Conservation (phyloP, 129 eudicot genomes). For the Glebionis coronaria region DNA sequence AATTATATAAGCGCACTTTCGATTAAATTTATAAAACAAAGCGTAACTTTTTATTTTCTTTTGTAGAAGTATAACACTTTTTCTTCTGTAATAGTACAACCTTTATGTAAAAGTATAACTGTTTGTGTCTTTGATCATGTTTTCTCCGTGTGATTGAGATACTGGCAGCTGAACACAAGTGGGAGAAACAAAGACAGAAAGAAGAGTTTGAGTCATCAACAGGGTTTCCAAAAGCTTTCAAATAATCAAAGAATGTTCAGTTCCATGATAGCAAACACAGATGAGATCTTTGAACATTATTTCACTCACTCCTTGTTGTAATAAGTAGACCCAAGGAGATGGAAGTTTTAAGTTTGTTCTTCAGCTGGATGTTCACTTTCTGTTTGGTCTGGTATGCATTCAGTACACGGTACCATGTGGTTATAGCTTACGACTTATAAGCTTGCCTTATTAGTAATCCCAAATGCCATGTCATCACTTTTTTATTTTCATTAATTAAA, state of each 20-base stretch:
- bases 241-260: conserved; percentile 82
- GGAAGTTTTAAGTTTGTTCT: conserved; percentile 5
- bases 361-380: conserved; percentile 20
- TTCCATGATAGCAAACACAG: conserved; percentile 85
- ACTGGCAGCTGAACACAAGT: conserved; percentile 72
- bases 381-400: conserved; percentile 5
- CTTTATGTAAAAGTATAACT: too few species aligned
- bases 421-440: conserved; percentile 16
- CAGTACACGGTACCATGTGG: conserved; percentile 14
- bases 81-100: too few species aligned
- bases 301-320: conserved; percentile 19
- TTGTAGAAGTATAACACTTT: too few species aligned
- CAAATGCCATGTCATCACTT: too few species aligned
- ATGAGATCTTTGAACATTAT: conserved; percentile 28
- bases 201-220: conserved; percentile 55
- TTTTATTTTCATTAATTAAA: too few species aligned
- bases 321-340: conserved; percentile 23
- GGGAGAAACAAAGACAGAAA: conserved; percentile 78
- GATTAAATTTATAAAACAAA: too few species aligned
- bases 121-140: too few species aligned
- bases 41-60: too few species aligned
- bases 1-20: too few species aligned
- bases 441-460: conserved; percentile 13
- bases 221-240: conserved; percentile 71
- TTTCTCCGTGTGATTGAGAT: conserved; percentile 80